Percentiles rank a stretch among this genome's conserved stretches.
Conservation (phyloP, 1,284 basidiomycete species). For the Papiliotrema fonsecae region DNA sequence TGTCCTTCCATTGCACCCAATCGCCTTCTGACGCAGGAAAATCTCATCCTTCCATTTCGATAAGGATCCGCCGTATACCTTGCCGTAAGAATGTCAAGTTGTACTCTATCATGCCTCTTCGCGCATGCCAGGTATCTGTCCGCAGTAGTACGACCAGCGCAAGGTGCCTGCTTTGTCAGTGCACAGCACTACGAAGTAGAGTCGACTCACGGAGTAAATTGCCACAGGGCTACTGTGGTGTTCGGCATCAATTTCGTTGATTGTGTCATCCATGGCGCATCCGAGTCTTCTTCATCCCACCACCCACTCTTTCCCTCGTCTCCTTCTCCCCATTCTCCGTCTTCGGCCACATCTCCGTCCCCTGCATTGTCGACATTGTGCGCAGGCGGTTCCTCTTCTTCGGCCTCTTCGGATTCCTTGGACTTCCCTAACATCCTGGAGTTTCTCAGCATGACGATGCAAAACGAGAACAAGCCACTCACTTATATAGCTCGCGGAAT, state of each 20-base stretch:
- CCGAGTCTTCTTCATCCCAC: constrained; percentile 46
- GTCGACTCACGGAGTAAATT: constrained; percentile 63
- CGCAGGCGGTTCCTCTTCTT: constrained; percentile 4
- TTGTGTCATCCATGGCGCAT: constrained; percentile 44
- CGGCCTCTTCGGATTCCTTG: too few species aligned
- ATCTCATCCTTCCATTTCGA: constrained; percentile 22
- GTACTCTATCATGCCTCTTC: constrained; percentile 81
- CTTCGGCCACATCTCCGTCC: neutral
- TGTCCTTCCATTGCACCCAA: too few species aligned
- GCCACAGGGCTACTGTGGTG: constrained; percentile 79
- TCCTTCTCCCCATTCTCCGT: constrained; percentile 8
- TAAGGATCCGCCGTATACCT: constrained; percentile 49
- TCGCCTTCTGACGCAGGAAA: neutral
- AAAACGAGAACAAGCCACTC: constrained; percentile 22
- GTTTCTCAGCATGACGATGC: neutral
- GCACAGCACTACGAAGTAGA: neutral
- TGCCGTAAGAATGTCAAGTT: constrained; percentile 79
- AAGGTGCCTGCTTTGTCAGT: constrained; percentile 49
- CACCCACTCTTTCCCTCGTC: constrained; percentile 26
- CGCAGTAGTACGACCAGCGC: constrained; percentile 77
- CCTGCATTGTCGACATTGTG: constrained; percentile 3
- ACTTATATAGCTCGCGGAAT: constrained; percentile 81
- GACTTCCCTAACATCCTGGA: neutral
- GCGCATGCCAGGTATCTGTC: constrained; percentile 69
- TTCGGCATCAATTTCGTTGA: constrained; percentile 48